A percentile compares a stretch with the other conserved stretches of the same genome.
Conservation (phyloP, 805 yeast species). For the Priceomyces fermenticarens region DNA sequence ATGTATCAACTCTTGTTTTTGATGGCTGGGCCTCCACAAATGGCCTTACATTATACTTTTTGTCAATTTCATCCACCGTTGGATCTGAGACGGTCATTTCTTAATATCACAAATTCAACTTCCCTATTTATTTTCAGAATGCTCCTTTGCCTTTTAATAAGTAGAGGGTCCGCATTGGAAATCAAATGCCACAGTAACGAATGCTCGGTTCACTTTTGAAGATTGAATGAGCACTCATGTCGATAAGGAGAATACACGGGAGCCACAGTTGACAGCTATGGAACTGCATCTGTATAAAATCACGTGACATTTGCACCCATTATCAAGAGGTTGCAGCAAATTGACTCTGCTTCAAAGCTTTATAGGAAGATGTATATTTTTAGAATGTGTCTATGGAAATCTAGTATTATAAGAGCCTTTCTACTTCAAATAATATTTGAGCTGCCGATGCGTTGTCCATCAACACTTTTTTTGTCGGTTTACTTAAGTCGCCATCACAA, state of each 20-base stretch:
- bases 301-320: background rate
- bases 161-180: too few relatives aligned
- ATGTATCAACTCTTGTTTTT: conserved; percentile 11
- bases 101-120: background rate
- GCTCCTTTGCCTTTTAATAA: too few relatives aligned
- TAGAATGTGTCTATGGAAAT: too few relatives aligned
- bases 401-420: conserved; percentile 7
- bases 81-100: conserved; percentile 8
- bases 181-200: too few relatives aligned
- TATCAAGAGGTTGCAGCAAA: too few relatives aligned
- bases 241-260: too few relatives aligned
- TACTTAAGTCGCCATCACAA: conserved; percentile 9
- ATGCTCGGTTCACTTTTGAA: too few relatives aligned
- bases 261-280: background rate
- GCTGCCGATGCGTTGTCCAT: conserved; percentile 17
- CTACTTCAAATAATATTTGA: conserved; percentile 21
- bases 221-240: too few relatives aligned
- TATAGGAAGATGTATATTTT: too few relatives aligned
- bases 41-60: conserved; percentile 21
- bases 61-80: conserved; percentile 12
- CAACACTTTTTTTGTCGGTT: conserved; percentile 18
- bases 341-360: too few relatives aligned
- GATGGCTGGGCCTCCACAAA: conserved; percentile 25
- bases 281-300: background rate
- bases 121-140: too few relatives aligned